These are phyloP conservation scores for Candida sithepensis DNA, from an alignment of 805 yeast species.

Conservation along the genomic window DNA sequence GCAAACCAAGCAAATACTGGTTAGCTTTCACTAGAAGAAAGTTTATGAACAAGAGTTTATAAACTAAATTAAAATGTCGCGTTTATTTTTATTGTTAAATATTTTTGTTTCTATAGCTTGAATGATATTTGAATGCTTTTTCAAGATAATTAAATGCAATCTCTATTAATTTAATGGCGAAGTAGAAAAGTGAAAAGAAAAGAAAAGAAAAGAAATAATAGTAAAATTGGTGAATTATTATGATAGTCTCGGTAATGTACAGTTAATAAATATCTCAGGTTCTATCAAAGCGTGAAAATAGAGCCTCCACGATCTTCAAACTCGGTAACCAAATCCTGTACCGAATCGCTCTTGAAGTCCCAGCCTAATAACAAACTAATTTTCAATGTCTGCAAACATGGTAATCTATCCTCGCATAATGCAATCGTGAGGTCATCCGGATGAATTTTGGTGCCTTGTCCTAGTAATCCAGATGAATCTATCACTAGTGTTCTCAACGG, in stretches of 20 bases:
- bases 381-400: constrained; percentile 57
- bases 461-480: constrained; percentile 83
- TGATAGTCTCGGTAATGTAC: not conserved
- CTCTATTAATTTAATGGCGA: not conserved
- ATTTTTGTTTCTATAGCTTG: not conserved
- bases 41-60: constrained; percentile 90
- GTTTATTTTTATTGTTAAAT: not conserved
- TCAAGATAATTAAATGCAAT: not conserved
- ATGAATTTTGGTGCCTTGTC: constrained; percentile 76
- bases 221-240: not conserved
- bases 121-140: not conserved
- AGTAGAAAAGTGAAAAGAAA: not conserved
- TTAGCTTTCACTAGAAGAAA: constrained; percentile 90
- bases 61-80: not conserved
- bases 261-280: not conserved
- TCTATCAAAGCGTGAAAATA: constrained; percentile 36
- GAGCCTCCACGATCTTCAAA: constrained; percentile 78
- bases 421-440: constrained; percentile 90
- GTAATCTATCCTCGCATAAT: constrained; percentile 71
- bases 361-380: constrained; percentile 82
- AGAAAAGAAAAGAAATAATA: not conserved
- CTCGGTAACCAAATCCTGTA: constrained; percentile 59
- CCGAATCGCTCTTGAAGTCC: constrained; percentile 63
- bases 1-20: constrained; percentile 87
- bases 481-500: constrained; percentile 64